Evolutionary conservation across 2,329 filamentous ascomycete genomes (phyloP).

Genomic region (Zymoseptoria tritici): DNA sequence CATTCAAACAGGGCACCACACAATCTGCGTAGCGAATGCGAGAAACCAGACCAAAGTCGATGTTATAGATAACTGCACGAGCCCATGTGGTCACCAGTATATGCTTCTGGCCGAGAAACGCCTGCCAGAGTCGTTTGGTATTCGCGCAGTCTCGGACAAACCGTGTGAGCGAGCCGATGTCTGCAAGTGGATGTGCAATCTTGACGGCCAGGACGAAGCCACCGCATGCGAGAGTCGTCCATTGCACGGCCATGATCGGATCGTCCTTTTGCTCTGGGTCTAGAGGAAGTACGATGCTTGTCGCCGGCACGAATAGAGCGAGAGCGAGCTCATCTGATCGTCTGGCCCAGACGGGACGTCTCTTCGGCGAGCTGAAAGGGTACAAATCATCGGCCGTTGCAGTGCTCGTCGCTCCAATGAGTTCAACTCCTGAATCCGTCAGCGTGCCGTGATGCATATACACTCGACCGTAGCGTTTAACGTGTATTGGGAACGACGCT

Average conservation of each 20-base stretch:
- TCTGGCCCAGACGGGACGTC: background rate
- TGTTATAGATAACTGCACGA: conserved; percentile 2
- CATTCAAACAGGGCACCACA: conserved; percentile 3
- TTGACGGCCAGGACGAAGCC: conserved; percentile 4
- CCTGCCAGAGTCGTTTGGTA: conserved; percentile 5
- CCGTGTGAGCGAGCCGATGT: conserved; percentile 1
- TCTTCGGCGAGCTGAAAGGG: background rate
- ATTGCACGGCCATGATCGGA: conserved; percentile 4
- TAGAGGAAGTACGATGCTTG: conserved; percentile 2
- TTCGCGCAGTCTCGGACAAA: conserved; percentile 6
- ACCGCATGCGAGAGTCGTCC: conserved; percentile 3
- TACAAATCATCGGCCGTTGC: background rate
- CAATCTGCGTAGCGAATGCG: conserved; percentile 4
- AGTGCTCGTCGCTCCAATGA: conserved; percentile 1
- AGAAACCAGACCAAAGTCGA: conserved; percentile 2
- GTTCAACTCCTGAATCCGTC: conserved; percentile 1
- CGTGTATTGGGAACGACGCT: conserved; percentile 1
- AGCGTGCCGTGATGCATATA: conserved; percentile 5
- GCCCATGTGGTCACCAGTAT: conserved; percentile 6
- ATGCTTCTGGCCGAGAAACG: conserved; percentile 1
- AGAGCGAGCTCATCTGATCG: background rate
- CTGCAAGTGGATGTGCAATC: conserved; percentile 7
- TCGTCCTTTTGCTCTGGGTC: background rate
- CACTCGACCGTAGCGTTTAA: conserved; percentile 4
- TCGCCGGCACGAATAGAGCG: background rate